These are phyloP conservation scores for Naegleria fowleri DNA, from an alignment of 208 protist species.

Conservation along the genomic window DNA sequence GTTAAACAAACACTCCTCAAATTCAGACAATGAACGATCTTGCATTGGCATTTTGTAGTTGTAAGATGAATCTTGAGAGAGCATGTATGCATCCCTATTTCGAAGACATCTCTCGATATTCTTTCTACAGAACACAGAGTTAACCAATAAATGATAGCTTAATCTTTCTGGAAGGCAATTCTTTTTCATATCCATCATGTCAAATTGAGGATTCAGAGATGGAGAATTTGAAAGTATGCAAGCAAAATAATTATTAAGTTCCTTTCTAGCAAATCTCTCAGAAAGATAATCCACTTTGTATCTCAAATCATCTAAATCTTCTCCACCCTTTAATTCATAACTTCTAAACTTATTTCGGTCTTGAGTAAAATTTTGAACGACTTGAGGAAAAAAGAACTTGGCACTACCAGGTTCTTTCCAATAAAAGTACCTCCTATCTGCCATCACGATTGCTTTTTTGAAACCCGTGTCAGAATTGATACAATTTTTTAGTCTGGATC, in stretches of 20 bases:
- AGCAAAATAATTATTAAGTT: not conserved
- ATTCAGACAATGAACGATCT: not conserved
- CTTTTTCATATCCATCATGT: not conserved
- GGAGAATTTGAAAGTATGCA: not conserved
- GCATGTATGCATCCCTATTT: not conserved
- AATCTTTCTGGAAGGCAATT: not conserved
- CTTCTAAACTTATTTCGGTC: not conserved
- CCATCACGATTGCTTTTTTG: not conserved
- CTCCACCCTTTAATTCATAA: not conserved
- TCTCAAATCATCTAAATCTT: not conserved
- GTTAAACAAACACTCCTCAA: not conserved
- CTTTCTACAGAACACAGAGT: not conserved
- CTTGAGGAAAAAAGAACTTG: not conserved
- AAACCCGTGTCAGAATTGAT: not conserved
- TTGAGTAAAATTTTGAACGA: not conserved
- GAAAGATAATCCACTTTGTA: not conserved
- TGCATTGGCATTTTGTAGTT: not conserved
- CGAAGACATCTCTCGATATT: not conserved
- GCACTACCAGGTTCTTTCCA: not conserved
- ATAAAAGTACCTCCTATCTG: not conserved
- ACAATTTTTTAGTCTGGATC: not conserved
- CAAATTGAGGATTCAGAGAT: not conserved
- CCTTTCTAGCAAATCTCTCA: not conserved
- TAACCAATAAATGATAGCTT: not conserved
- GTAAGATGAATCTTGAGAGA: not conserved